These are phyloP conservation scores for Solanum medicagineum DNA, from an alignment of 257 asterid genomes.

Conservation along the genomic window DNA sequence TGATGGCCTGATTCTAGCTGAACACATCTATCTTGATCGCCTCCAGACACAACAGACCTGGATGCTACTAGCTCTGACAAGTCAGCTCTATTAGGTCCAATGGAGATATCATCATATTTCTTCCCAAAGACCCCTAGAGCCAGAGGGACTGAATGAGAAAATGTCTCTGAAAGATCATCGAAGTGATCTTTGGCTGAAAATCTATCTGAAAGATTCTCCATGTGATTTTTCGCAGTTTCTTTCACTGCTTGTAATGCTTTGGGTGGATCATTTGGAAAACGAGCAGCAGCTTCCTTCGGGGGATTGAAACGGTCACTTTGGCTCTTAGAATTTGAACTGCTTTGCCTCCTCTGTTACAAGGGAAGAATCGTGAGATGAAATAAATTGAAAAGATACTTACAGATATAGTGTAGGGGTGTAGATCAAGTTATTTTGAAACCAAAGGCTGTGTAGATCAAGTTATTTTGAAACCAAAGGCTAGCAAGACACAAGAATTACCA, in stretches of 20 bases:
- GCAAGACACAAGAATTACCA: background rate
- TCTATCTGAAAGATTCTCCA: constrained; percentile 19
- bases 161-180: constrained; percentile 17
- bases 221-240: constrained; percentile 22
- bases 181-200: constrained; percentile 15
- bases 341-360: constrained; percentile 43
- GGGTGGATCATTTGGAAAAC: constrained; percentile 23
- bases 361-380: background rate
- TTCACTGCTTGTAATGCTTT: constrained; percentile 12
- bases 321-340: constrained; percentile 24
- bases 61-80: constrained; percentile 22
- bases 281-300: constrained; percentile 23
- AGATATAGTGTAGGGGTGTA: background rate
- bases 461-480: background rate
- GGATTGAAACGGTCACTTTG: constrained; percentile 26
- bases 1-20: constrained; percentile 19
- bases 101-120: constrained; percentile 23
- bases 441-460: background rate
- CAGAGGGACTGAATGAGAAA: constrained; percentile 57
- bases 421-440: background rate
- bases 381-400: background rate
- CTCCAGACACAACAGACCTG: constrained; percentile 32
- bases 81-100: constrained; percentile 16
- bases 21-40: constrained; percentile 13
- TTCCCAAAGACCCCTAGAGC: constrained; percentile 30